Percentiles rank a stretch among this genome's conserved stretches.
These are phyloP conservation scores for Teunomyces kruisii DNA, from an alignment of 805 yeast genomes.

Conservation along the genomic window DNA sequence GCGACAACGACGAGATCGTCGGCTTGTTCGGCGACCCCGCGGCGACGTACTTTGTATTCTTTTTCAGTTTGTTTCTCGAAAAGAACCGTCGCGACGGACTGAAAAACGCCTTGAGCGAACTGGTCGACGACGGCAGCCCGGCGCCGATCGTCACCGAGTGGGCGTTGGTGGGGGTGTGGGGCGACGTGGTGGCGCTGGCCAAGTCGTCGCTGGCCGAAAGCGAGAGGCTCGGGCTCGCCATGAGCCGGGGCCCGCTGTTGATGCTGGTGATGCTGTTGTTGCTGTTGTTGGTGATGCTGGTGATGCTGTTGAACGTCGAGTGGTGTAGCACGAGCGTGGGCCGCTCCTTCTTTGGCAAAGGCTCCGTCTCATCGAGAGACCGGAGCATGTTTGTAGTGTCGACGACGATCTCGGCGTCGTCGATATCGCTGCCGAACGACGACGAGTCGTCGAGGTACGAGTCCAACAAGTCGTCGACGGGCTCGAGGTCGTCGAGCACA, in stretches of 20 bases:
- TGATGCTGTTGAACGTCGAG: slow-evolving; percentile 4
- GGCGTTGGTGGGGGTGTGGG: slow-evolving; percentile 25
- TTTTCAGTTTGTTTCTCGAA: slow-evolving; percentile 20
- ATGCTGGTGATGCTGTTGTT: no score
- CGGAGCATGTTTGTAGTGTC: slow-evolving; percentile 17
- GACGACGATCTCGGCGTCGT: slow-evolving; percentile 11
- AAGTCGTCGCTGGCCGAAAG: slow-evolving; percentile 7
- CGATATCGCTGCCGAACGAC: slow-evolving; percentile 20
- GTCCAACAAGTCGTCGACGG: slow-evolving; percentile 43
- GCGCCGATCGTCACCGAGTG: slow-evolving; percentile 38
- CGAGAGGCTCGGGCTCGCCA: no score
- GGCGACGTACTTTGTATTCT: slow-evolving; percentile 7
- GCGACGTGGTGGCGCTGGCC: slow-evolving; percentile 11
- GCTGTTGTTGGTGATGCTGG: no score
- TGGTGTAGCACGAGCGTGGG: slow-evolving; percentile 2
- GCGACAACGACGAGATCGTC: slow-evolving; percentile 34
- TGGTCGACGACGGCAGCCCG: slow-evolving; percentile 32
- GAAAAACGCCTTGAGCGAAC: slow-evolving; percentile 27
- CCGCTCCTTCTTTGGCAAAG: not conserved
- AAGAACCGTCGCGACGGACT: slow-evolving; percentile 42
- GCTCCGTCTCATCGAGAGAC: not conserved
- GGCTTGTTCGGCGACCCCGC: slow-evolving; percentile 15
- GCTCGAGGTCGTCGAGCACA: slow-evolving; percentile 27
- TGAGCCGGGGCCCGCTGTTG: not conserved
- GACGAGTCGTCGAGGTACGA: slow-evolving; percentile 40